These are phyloP conservation scores for Cubamyces lactineus DNA, from an alignment of 768 basidiomycete species.

Conservation along the genomic window DNA sequence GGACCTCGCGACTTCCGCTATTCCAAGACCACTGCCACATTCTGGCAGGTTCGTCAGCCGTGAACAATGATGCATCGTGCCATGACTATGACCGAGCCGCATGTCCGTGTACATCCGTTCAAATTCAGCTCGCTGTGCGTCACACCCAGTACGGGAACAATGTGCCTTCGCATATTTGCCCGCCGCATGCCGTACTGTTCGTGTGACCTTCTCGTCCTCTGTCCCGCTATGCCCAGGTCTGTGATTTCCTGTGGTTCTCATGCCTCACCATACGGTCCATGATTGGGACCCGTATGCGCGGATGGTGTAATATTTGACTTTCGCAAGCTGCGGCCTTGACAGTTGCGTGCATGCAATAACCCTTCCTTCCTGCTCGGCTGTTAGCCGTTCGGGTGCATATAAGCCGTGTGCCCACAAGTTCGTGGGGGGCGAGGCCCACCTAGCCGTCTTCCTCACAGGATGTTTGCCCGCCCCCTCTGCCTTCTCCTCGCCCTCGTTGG, in stretches of 20 bases:
- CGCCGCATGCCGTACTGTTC: slow-evolving; percentile 7
- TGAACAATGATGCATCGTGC: background rate
- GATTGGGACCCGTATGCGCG: background rate
- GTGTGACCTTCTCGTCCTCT: slow-evolving; percentile 15
- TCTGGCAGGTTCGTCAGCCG: background rate
- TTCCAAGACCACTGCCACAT: background rate
- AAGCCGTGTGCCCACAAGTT: no score
- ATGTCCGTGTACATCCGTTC: background rate
- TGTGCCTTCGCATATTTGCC: slow-evolving; percentile 19
- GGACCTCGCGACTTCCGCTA: background rate
- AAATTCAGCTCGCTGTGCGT: background rate
- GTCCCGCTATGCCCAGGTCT: background rate
- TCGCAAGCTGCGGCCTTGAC: background rate
- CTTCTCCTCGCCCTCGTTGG: slow-evolving; percentile 6
- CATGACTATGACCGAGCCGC: background rate
- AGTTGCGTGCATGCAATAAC: background rate
- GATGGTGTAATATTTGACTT: slow-evolving; percentile 2
- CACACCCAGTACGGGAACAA: slow-evolving; percentile 1
- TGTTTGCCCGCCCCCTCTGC: slow-evolving; percentile 16
- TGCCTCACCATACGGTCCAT: background rate
- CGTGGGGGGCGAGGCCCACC: background rate
- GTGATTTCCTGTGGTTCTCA: slow-evolving; percentile 14
- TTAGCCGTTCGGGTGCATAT: background rate
- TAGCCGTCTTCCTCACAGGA: background rate
- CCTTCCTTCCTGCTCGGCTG: background rate